Base-by-base conservation (phyloP, 2,329 filamentous ascomycete genomes). In the Sporothrix curviconia region DNA sequence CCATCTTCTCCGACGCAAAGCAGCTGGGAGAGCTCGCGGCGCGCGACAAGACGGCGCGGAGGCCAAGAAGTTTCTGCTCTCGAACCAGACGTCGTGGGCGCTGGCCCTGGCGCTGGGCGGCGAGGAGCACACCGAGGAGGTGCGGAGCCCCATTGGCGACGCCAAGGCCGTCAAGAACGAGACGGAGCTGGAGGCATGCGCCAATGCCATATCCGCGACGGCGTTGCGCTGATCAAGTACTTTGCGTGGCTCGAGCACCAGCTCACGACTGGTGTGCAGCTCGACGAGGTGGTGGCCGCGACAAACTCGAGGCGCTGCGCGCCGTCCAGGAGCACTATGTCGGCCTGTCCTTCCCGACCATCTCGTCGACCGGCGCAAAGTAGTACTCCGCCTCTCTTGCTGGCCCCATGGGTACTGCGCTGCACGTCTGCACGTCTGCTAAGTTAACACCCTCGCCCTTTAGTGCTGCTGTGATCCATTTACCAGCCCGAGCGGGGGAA, bases 211-310 rank as follows among this genome's bases (percentile, higher is more conserved):
- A 84, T 97, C 64, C 85, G 94, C 62, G 94, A 99, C 67, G 94
- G 94, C 47, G 91, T 90, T 47, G 92, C 94, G 2, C 73, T 97
- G 60, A 92, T 84, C 57, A 85, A 96, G 69, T 99, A 91, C 70
- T 96, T 99, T 70, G 90, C 94, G 12, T 99, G 94, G 94, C 80
- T 99, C 3, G 94, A 99, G 71, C 83, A 96, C 66, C 87, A 96
- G 67, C 77, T 99, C 24, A 82, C 79, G 63, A 86, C 92, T 70
- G 87, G 87, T 61, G 80, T 80, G 1, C 80, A 76, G 4, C 72
- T 99, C 7, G 91, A 97, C 66, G 94, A 99, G 70, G 90, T 96
- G 2, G 80, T 89, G 63, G 94, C 83, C n/a, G 91, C 92, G 90
- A 96, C 69, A 95, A 95, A 73, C 79, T 99, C 2, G 90, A 96